Base-by-base conservation (phyloP, 78 protist species). In the Dictyostelium citrinum region DNA sequence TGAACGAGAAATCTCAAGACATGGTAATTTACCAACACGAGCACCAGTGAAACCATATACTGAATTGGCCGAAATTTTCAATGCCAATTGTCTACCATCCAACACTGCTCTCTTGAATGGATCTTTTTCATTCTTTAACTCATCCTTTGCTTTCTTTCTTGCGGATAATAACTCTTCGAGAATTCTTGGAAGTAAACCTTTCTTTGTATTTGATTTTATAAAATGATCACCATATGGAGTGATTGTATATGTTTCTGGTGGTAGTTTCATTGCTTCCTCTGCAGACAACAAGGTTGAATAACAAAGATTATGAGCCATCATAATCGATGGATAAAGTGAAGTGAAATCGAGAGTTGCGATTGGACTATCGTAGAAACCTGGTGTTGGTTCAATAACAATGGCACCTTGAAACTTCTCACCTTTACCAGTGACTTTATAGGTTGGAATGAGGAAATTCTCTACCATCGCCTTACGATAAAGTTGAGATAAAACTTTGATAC, bases 41-140 rank as follows among this genome's bases (percentile, higher is more conserved):
- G 99, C 99, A 17, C 99, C 99, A 6, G 99, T 99, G 90, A 99
- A 99, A 31, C 99, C 99, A 92, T 99, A 99, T n/a, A 99, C 99
- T 16, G 99, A 98, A 95, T 99, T 99, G 3, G 99, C 99, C 0
- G 97, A 82, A 37, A 99, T 90, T 96, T 99, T 98, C 58, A 99
- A 90, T 27, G 99, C 99, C 33, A 99, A 97, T 97, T 99, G 99
- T 2, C 99, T 90, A 4, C 99, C 99, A 90, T 99, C 97, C 74
- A 97, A 85, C 29, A 99, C 96, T 4, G 96, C 96, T 11, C 94
- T 72, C 60, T 67, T 85, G 85, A 98, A 75, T 45, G 99, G 99
- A 91, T 99, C 99, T 7, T 49, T 98, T 27, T 92, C 99, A 22
- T 96, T 97, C 91, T 97, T 96, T 80, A 98, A 81, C 1, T 95